Conservation (phyloP, 306 rosid genomes). For the Acacia melanoxylon region DNA sequence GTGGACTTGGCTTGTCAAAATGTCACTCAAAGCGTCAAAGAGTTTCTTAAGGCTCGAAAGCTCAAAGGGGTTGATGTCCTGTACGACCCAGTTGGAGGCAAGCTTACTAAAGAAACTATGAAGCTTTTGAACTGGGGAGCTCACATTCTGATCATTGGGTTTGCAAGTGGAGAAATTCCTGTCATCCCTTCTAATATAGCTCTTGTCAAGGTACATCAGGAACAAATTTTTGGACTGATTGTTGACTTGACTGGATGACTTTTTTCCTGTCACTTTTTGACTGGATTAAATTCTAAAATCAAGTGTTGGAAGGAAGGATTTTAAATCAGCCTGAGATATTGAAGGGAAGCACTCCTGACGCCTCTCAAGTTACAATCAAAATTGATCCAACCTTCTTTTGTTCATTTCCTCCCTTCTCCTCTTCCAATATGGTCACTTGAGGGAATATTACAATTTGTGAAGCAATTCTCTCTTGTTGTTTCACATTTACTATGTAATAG, state of each 20-base stretch:
- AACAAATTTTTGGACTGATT: constrained; percentile 17
- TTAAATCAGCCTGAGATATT: constrained; percentile 5
- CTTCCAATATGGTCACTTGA: neutral
- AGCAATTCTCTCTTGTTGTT: constrained; percentile 9
- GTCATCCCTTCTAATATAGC: constrained; percentile 87
- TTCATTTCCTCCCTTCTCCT: neutral
- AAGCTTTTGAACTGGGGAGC: constrained; percentile 92
- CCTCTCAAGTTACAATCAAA: neutral
- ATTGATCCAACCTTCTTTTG: constrained; percentile 8
- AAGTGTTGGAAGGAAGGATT: constrained; percentile 2
- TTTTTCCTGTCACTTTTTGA: constrained; percentile 16
- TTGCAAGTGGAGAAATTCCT: constrained; percentile 93
- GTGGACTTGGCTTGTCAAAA: constrained; percentile 68
- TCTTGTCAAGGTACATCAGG: constrained; percentile 78
- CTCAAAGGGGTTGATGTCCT: constrained; percentile 91
- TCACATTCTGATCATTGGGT: constrained; percentile 83
- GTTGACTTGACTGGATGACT: neutral
- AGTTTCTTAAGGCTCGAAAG: constrained; percentile 63
- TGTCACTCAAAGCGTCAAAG: constrained; percentile 68
- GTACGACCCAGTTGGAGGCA: constrained; percentile 97
- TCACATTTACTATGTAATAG: constrained; percentile 18
- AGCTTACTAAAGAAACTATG: constrained; percentile 71
- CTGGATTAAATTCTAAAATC: constrained; percentile 1
- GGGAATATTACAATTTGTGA: neutral
- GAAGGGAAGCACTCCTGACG: constrained; percentile 11